phyloP scores from a whole-genome alignment of 2,329 filamentous ascomycete species.

The Pseudogymnoascus sp. region DNA sequence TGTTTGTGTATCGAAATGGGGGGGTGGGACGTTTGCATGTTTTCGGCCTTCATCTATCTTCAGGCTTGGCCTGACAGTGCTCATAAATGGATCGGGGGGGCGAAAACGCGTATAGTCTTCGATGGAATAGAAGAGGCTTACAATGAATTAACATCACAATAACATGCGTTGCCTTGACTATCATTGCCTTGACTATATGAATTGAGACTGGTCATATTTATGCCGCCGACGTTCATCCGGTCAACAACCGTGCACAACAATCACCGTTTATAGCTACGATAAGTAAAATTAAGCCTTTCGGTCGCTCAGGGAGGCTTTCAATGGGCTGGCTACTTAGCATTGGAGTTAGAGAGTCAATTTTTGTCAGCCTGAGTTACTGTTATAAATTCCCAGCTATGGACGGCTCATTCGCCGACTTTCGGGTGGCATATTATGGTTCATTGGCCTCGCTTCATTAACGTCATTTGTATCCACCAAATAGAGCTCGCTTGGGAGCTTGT shows the following conservation, averaged over 20 bases:
- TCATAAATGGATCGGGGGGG: constrained; percentile 6
- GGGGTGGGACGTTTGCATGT: constrained; percentile 6
- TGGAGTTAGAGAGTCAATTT: not conserved
- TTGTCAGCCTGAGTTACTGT: not conserved
- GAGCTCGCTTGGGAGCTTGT: constrained; percentile 7
- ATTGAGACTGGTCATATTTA: not conserved
- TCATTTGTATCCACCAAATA: constrained; percentile 9
- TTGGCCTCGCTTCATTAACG: constrained; percentile 6
- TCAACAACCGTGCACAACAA: not conserved
- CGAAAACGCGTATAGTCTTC: constrained; percentile 6
- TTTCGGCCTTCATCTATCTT: constrained; percentile 7
- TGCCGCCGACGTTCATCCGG: not conserved
- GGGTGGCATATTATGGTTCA: not conserved
- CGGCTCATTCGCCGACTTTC: not conserved
- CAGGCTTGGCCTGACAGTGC: constrained; percentile 4
- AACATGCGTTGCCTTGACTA: not conserved
- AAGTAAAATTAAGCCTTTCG: not conserved
- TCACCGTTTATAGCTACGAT: not conserved
- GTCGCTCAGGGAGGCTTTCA: not conserved
- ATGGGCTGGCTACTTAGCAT: not conserved
- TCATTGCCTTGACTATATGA: not conserved
- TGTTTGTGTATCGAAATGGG: constrained; percentile 7
- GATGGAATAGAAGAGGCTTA: constrained; percentile 7
- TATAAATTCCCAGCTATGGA: not conserved
- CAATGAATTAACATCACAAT: constrained; percentile 7